Base-by-base conservation (phyloP, 2,329 filamentous ascomycete species). In the Colletotrichum gloeosporioides region DNA sequence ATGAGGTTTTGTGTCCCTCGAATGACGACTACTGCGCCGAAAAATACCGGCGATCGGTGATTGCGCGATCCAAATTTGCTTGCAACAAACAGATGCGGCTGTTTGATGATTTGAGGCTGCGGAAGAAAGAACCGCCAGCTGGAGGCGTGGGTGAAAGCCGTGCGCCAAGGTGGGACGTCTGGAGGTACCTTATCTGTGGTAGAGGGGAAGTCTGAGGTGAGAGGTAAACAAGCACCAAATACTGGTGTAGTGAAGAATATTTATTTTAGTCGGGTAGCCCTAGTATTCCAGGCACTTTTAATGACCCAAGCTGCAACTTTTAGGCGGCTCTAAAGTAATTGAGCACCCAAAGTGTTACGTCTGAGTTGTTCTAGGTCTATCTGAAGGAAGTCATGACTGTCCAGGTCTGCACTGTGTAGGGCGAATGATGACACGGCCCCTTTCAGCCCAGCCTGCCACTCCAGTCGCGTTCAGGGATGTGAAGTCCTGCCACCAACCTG, bases 61-160 rank as follows among this genome's bases (percentile, higher is more conserved):
- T 65, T 74, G 74, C 65, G 74, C 70, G 65, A 69, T 69, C 22
- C 70, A 59, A 68, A 34, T 69, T 69, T 74, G 71, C 64, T 68
- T 49, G 32, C 34, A 53, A 66, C 61, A 67, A 66, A 49, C 64
- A 69, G 67, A 67, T 73, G 66, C 78, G 77, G 75, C 73, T 69
- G 75, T 78, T 78, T 67, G 71, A 73, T 67, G 64, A 34, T 68
- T 73, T 44, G 66, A 73, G 69, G 74, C 71, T 77, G 65, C 61
- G 73, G 57, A 65, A 77, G 74, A 79, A 72, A 73, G 73, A 75
- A 70, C 64, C 63, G 59, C 34, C 32, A 63, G 66, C 31, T 77
- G 67, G 53, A 39, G 67, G 67, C 32, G 63, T 55, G 69, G 55
- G 70, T 39, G 18, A 53, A 34, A 73, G 73, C 73, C 65, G 70